phyloP scores from a whole-genome alignment of 225 moss, liverwort and hornwort species.

The Marchantia paleacea region DNA sequence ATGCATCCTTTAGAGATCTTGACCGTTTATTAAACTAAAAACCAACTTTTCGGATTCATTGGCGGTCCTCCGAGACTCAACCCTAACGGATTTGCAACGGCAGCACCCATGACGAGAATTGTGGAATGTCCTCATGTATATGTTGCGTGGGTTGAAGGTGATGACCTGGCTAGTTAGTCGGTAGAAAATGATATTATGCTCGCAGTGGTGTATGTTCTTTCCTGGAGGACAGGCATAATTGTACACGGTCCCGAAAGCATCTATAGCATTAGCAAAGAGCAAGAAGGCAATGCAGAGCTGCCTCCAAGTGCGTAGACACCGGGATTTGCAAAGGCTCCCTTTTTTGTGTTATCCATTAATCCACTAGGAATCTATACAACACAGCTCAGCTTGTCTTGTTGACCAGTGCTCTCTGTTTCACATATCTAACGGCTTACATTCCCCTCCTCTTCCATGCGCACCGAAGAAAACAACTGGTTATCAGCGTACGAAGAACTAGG shows the following conservation, averaged over 20 bases:
- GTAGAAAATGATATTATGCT: too few species aligned
- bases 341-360: too few species aligned
- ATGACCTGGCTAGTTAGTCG: background rate
- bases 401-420: too few species aligned
- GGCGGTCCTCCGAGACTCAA: background rate
- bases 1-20: background rate
- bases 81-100: slow-evolving; percentile 2
- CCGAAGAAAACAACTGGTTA: too few species aligned
- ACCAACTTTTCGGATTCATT: background rate
- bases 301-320: background rate
- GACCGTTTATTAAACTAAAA: background rate
- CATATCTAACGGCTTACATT: too few species aligned
- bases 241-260: background rate
- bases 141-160: background rate
- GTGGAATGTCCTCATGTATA: background rate
- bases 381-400: too few species aligned
- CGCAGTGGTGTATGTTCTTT: too few species aligned
- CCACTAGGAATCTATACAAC: too few species aligned
- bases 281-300: background rate
- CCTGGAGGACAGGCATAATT: background rate
- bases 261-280: background rate
- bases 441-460: too few species aligned
- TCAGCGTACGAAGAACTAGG: background rate
- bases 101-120: background rate
- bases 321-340: background rate